A percentile compares a stretch with the other conserved stretches of the same genome.
Evolutionary conservation across 768 basidiomycete genomes (phyloP).

Genomic region (Phylloporus sp.): DNA sequence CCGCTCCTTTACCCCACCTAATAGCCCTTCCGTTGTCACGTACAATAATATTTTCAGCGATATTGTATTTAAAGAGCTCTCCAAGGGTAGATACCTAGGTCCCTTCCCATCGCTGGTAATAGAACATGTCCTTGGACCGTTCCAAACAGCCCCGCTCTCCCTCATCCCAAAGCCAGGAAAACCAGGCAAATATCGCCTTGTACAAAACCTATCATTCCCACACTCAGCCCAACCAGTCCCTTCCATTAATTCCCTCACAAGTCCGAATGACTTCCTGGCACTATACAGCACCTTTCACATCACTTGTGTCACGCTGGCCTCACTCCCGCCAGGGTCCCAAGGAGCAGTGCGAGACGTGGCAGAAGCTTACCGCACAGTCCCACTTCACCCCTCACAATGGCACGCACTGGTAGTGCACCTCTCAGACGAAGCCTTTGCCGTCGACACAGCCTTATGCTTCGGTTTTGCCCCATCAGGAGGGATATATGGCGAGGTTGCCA

Average conservation of each 20-base stretch:
- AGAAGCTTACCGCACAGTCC: constrained; percentile 22
- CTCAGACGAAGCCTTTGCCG: constrained; percentile 2
- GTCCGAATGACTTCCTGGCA: constrained; percentile 4
- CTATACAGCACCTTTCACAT: neutral
- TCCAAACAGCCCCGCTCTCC: constrained; percentile 27
- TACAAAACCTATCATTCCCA: constrained; percentile 32
- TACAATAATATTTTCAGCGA: neutral
- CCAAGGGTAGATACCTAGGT: neutral
- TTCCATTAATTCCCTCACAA: constrained; percentile 36
- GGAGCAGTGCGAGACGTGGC: neutral
- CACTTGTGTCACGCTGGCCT: neutral
- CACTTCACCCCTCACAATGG: constrained; percentile 33
- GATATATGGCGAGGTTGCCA: neutral
- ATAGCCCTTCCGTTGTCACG: neutral
- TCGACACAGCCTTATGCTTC: neutral
- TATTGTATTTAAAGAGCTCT: neutral
- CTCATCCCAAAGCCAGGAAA: constrained; percentile 28
- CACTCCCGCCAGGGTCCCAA: neutral
- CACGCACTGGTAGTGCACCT: constrained; percentile 29
- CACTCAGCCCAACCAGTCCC: neutral
- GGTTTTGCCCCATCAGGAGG: neutral
- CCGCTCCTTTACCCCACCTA: neutral
- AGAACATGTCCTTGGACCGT: constrained; percentile 18
- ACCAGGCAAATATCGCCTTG: constrained; percentile 13
- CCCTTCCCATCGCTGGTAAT: constrained; percentile 12